phyloP scores from a whole-genome alignment of 305 asterid genomes.

The Ajuga reptans region DNA sequence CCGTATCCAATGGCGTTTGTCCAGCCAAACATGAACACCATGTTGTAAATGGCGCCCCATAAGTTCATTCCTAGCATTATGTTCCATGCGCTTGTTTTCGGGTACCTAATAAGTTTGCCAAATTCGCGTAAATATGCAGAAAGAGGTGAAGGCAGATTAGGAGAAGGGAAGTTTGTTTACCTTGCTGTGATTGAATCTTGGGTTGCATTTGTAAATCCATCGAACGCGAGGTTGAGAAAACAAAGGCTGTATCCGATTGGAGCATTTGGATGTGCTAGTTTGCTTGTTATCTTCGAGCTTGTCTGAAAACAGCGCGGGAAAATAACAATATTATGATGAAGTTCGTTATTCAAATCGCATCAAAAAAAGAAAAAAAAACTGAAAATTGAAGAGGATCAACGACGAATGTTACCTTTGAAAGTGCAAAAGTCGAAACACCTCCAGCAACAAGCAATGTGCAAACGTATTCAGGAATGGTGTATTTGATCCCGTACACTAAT shows the following conservation, averaged over 20 bases:
- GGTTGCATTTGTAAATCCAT: constrained; percentile 97
- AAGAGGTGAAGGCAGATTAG: neutral
- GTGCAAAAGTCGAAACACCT: constrained; percentile 77
- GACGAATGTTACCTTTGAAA: constrained; percentile 45
- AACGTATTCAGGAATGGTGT: constrained; percentile 72
- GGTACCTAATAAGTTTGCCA: constrained; percentile 52
- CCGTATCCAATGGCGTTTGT: constrained; percentile 75
- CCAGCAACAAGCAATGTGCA: constrained; percentile 87
- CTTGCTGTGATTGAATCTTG: constrained; percentile 94
- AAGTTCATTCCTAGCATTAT: constrained; percentile 98
- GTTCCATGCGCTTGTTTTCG: constrained; percentile 91
- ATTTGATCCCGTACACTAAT: constrained; percentile 82
- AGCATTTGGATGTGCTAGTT: constrained; percentile 90
- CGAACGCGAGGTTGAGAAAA: constrained; percentile 88
- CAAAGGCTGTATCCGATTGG: constrained; percentile 93
- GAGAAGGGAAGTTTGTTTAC: constrained; percentile 24
- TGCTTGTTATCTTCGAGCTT: constrained; percentile 88
- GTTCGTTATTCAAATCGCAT: neutral
- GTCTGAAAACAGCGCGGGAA: constrained; percentile 40
- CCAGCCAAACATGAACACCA: constrained; percentile 90
- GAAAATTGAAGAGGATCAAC: neutral
- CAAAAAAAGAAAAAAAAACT: too few species aligned
- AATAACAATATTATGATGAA: neutral
- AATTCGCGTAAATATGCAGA: neutral
- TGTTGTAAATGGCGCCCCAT: constrained; percentile 92